Evolutionary conservation across 345 rosid genomes (phyloP).

Genomic region (Eucalyptus pauciflora): DNA sequence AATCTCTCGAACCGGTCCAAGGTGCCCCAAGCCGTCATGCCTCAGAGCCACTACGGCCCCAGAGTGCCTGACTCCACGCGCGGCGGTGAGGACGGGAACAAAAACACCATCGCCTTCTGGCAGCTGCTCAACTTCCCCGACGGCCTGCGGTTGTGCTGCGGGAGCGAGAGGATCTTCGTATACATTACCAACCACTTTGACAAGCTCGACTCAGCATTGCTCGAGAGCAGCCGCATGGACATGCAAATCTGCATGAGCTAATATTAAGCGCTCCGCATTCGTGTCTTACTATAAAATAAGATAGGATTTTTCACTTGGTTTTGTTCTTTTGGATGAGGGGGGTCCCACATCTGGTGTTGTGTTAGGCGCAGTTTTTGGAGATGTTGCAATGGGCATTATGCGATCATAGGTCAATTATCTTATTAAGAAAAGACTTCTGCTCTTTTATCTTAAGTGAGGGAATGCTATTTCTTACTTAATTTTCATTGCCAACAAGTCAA

Average conservation of each 20-base stretch:
- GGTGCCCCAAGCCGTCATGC: not conserved
- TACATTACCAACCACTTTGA: too few species aligned
- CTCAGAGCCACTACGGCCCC: fast-evolving
- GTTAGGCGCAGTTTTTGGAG: not conserved
- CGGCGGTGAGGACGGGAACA: not conserved
- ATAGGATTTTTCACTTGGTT: not conserved
- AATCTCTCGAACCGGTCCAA: not conserved
- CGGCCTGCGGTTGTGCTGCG: too few species aligned
- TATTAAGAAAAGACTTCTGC: not conserved
- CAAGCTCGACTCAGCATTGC: not conserved
- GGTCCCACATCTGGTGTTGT: not conserved
- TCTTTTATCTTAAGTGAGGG: not conserved
- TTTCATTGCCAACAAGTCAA: not conserved
- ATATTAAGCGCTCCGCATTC: not conserved
- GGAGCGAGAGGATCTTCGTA: too few species aligned
- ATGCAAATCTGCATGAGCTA: not conserved
- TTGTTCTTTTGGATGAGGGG: not conserved
- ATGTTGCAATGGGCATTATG: not conserved
- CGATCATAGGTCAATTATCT: not conserved
- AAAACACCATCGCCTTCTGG: fast-evolving
- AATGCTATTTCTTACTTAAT: not conserved
- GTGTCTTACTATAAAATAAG: too few species aligned
- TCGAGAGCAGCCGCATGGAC: not conserved
- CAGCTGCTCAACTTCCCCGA: too few species aligned
- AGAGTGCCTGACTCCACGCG: not conserved